Base-by-base conservation (phyloP, 1,139 yeast genomes). In the Taphrina populina region DNA sequence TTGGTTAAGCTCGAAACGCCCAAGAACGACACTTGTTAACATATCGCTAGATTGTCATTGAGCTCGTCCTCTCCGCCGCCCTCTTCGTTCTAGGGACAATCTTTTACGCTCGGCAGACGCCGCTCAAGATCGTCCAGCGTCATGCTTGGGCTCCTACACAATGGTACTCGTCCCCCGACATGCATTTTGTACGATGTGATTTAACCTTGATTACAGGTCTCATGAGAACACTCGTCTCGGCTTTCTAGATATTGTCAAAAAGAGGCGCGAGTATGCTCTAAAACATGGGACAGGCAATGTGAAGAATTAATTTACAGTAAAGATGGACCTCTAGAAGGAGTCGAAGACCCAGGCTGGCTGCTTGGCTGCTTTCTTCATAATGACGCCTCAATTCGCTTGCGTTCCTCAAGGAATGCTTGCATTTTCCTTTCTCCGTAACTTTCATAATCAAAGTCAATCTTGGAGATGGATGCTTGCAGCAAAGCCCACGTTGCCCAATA, bases 401-500 rank as follows among this genome's bases (percentile, higher is more conserved):
- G 43, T 37, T 29, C 36, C 1, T 37, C 37, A 13, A 43, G 15
- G 20, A 43, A 43, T 17, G 47, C 47, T 32, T 43, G 39, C 26
- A 49, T 21, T 15, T 41, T 40, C n/a, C 54, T 20, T 32, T 49
- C 46, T 10, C 39, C 11, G 19, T 49, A 49, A n/a, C 79, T 75
- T 20, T 32, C 54, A 65, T 85, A 85, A 64, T 83, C 83, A 67
- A 85, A 85, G 63, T 85, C 94, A 52, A 85, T 84, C 51, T 79
- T 77, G 3, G 88, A 82, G 30, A 83, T 79, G 59, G 77, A 77
- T 60, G 84, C 77, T 67, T 85, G 95, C 58, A 85, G 83, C 62
- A 82, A 82, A 1, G 90, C 82, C 95, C 95, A 85, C 11, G 84
- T 75, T 2, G 92, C 92, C 62, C 62, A 59, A 34, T 23, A 49